phyloP scores from a whole-genome alignment of 768 basidiomycete species.

The Collybia mongolica region DNA sequence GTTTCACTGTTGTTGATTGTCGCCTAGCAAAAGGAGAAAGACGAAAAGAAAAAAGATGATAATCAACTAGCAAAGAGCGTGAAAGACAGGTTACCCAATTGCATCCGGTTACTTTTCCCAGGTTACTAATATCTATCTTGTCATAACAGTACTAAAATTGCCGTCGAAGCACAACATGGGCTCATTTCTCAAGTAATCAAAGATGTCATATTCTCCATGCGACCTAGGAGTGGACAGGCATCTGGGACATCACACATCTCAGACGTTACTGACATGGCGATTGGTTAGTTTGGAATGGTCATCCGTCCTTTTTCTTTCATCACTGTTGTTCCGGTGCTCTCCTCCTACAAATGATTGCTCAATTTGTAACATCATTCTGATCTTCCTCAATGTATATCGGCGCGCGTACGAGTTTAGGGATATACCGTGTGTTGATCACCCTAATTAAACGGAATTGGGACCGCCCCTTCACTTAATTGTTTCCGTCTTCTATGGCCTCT shows the following conservation, averaged over 20 bases:
- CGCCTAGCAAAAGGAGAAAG: conserved; percentile 46
- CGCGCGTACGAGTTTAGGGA: background rate
- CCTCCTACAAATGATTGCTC: too few species aligned
- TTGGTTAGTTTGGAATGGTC: conserved; percentile 30
- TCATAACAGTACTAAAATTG: conserved; percentile 72
- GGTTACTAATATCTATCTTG: background rate
- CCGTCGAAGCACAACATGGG: conserved; percentile 90
- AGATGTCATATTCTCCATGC: conserved; percentile 82
- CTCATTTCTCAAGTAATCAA: conserved; percentile 93
- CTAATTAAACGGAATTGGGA: too few species aligned
- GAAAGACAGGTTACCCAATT: conserved; percentile 68
- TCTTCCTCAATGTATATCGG: background rate
- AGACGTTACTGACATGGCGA: conserved; percentile 46
- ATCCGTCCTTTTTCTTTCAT: background rate
- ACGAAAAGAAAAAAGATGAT: conserved; percentile 85
- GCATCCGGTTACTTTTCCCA: background rate
- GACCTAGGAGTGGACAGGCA: conserved; percentile 29
- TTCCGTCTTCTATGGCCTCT: too few species aligned
- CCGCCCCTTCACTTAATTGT: too few species aligned
- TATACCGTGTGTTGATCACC: too few species aligned
- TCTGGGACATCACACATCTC: conserved; percentile 25
- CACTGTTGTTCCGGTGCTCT: too few species aligned
- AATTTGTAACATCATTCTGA: too few species aligned
- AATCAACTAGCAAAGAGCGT: conserved; percentile 87
- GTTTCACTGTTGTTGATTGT: background rate